Conservation (phyloP, 164 flowering plant genomes). For the Nymphaea thermarum region DNA sequence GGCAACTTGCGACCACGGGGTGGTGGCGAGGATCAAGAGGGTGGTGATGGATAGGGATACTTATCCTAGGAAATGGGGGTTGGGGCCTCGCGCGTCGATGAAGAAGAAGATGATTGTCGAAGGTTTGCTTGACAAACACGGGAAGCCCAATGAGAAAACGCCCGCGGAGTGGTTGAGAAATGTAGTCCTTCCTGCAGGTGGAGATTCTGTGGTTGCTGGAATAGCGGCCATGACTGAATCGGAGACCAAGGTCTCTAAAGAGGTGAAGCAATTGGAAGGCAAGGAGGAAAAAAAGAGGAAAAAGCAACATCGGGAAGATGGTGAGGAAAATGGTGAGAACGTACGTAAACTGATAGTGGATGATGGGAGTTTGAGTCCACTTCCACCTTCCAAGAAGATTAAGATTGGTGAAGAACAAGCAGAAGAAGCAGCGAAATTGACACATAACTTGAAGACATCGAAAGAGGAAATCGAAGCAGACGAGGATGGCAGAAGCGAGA, state of each 20-base stretch:
- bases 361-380: no score
- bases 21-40: constrained; percentile 74
- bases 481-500: background rate
- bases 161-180: constrained; percentile 65
- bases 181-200: constrained; percentile 52
- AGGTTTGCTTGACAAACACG: constrained; percentile 58
- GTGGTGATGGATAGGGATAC: constrained; percentile 85
- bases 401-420: background rate
- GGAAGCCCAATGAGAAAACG: constrained; percentile 63
- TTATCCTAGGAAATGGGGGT: constrained; percentile 76
- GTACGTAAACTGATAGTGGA: background rate
- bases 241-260: constrained; percentile 6
- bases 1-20: constrained; percentile 81
- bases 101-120: constrained; percentile 62
- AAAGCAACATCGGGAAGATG: no score
- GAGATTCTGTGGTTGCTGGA: constrained; percentile 49
- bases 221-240: constrained; percentile 34
- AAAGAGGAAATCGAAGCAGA: constrained; percentile 33
- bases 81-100: constrained; percentile 74
- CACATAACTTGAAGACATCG: background rate
- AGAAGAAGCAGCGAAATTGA: background rate
- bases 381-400: background rate
- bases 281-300: background rate
- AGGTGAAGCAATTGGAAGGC: constrained; percentile 2
- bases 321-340: background rate